Evolutionary conservation across 179 eudicot species (phyloP).

Genomic region (Spergularia azorica): DNA sequence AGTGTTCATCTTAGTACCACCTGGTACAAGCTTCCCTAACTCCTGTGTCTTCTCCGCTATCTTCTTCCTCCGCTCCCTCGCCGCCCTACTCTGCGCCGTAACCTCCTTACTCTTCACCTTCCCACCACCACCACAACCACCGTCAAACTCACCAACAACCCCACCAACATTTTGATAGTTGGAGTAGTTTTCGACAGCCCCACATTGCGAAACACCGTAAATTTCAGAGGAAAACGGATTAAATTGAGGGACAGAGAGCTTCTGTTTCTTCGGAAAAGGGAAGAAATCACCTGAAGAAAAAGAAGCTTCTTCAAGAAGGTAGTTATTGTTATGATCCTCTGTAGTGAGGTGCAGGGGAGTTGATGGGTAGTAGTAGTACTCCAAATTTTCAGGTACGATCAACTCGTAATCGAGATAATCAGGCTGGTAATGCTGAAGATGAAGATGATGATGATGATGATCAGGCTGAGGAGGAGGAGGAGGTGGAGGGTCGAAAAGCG

Average conservation of each 20-base stretch:
- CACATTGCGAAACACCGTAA: background rate
- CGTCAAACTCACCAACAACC: background rate
- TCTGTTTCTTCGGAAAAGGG: slow-evolving; percentile 20
- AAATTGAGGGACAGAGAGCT: background rate
- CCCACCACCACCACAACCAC: background rate
- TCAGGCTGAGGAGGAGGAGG: background rate
- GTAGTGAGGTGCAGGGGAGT: slow-evolving; percentile 14
- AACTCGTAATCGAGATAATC: background rate
- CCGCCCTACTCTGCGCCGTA: slow-evolving; percentile 66
- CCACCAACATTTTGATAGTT: background rate
- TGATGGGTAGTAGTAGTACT: background rate
- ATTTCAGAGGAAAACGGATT: background rate
- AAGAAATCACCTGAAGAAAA: background rate
- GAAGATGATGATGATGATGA: too few relatives aligned
- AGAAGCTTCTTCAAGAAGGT: slow-evolving; percentile 13
- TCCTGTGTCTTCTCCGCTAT: slow-evolving; percentile 71
- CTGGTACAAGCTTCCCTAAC: slow-evolving; percentile 75
- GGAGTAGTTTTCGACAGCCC: background rate
- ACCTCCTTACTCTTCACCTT: slow-evolving; percentile 23
- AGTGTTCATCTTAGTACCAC: slow-evolving; percentile 71
- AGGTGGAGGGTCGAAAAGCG: slow-evolving; percentile 14
- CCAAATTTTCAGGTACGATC: too few relatives aligned
- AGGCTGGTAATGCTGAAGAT: background rate
- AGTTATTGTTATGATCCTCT: background rate
- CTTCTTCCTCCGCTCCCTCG: slow-evolving; percentile 75